phyloP scores from a whole-genome alignment of 2,329 filamentous ascomycete species.

The Aspergillus pseudonomiae region DNA sequence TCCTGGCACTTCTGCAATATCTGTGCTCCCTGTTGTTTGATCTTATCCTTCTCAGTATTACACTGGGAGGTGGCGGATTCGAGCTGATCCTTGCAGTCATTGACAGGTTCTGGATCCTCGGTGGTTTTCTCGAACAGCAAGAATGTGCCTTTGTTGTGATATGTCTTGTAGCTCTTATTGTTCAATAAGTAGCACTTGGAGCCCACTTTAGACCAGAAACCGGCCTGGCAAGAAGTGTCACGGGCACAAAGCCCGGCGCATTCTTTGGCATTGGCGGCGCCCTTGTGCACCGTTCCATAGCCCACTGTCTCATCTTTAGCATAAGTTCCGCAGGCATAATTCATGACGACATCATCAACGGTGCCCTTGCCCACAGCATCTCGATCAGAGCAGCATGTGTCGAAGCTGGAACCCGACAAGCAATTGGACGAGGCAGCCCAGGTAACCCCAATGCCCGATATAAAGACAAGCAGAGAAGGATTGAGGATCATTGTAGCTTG shows the following conservation, averaged over 20 bases:
- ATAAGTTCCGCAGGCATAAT: not conserved
- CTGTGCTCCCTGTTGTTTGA: not conserved
- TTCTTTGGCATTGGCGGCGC: not conserved
- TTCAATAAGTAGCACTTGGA: not conserved
- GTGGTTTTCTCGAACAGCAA: not conserved
- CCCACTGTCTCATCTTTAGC: not conserved
- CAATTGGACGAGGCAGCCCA: not conserved
- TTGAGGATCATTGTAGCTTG: not conserved
- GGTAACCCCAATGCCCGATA: not conserved
- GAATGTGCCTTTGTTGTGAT: not conserved
- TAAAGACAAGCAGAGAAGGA: not conserved
- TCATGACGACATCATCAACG: not conserved
- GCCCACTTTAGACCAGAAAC: not conserved
- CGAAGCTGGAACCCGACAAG: not conserved
- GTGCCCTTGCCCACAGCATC: not conserved
- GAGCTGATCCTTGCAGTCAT: not conserved
- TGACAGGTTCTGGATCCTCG: not conserved
- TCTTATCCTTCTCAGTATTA: not conserved
- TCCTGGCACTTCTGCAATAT: not conserved
- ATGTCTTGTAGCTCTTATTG: not conserved
- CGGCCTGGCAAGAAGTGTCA: not conserved
- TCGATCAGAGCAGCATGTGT: not conserved
- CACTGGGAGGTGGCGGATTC: not conserved
- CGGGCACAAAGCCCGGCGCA: not conserved
- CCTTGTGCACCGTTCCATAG: not conserved